Conservation (phyloP, 2,329 filamentous ascomycete species). For the Rhytidhysteron rufulum region DNA sequence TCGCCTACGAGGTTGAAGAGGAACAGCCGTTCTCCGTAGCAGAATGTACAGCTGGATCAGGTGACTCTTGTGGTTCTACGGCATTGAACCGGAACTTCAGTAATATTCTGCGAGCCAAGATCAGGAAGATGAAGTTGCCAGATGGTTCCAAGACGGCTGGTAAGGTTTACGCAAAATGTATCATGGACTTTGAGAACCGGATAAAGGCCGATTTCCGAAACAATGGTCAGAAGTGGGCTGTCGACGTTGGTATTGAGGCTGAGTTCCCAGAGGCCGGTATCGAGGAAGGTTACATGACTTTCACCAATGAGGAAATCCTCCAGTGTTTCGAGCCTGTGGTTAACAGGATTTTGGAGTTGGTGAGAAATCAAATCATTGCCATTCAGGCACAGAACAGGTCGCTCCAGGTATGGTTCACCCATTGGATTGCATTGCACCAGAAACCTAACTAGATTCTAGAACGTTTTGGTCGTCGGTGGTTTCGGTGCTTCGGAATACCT, state of each 20-base stretch:
- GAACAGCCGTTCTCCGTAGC: constrained; percentile 95
- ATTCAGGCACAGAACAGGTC: constrained; percentile 95
- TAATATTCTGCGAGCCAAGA: constrained; percentile 96
- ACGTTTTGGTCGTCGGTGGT: constrained; percentile 94
- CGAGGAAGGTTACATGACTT: constrained; percentile 99
- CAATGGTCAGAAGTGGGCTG: constrained; percentile 98
- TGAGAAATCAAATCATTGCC: constrained; percentile 97
- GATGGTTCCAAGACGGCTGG: constrained; percentile 97
- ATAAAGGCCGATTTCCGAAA: constrained; percentile 99
- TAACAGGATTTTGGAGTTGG: constrained; percentile 91
- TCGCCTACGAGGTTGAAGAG: constrained; percentile 97
- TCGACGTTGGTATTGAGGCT: constrained; percentile 96
- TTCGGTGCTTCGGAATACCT: constrained; percentile 98
- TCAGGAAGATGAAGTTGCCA: constrained; percentile 97
- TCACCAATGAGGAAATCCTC: constrained; percentile 97
- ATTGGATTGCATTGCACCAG: background rate
- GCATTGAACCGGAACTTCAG: constrained; percentile 97
- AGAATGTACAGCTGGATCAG: constrained; percentile 94
- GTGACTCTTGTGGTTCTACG: constrained; percentile 97
- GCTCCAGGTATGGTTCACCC: constrained; percentile 61
- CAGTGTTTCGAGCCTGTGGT: constrained; percentile 99
- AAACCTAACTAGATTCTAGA: constrained; percentile 48
- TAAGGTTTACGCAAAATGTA: constrained; percentile 97
- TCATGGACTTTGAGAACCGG: constrained; percentile 99
- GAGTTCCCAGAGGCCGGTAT: constrained; percentile 97